These are phyloP conservation scores for Scutellaria galericulata DNA, from an alignment of 257 asterid genomes.

Conservation along the genomic window DNA sequence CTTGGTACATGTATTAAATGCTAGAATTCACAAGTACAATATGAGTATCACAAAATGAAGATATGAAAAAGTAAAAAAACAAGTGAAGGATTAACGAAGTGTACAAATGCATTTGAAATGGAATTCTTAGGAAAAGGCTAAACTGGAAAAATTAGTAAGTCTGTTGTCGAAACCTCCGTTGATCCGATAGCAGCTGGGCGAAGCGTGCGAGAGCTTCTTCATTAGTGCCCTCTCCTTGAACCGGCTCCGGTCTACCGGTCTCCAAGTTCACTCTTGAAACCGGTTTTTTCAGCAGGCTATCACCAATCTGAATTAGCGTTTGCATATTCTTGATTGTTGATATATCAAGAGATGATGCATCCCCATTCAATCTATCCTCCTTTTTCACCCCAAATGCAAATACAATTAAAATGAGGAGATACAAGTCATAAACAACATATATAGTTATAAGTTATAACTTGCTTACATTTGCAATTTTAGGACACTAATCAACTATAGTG, in stretches of 20 bases:
- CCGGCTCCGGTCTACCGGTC: conserved; percentile 59
- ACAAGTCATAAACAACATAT: neutral
- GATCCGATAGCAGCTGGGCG: conserved; percentile 64
- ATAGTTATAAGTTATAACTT: too few species aligned
- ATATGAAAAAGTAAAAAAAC: too few species aligned
- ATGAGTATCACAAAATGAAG: too few species aligned
- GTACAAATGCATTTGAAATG: too few species aligned
- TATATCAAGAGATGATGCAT: conserved; percentile 58
- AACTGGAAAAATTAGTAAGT: neutral
- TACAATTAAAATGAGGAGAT: neutral
- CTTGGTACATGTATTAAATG: too few species aligned
- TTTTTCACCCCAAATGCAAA: conserved; percentile 17
- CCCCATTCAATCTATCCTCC: conserved; percentile 56
- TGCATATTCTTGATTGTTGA: conserved; percentile 53
- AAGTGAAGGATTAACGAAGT: too few species aligned
- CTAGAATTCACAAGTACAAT: too few species aligned
- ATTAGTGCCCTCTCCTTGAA: conserved; percentile 64
- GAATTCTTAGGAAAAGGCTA: too few species aligned
- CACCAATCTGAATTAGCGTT: conserved; percentile 53
- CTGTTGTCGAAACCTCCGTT: conserved; percentile 46
- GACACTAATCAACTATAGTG: too few species aligned
- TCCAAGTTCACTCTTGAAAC: conserved; percentile 68
- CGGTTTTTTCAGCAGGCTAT: conserved; percentile 53
- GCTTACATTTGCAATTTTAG: too few species aligned
- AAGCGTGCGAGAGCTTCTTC: conserved; percentile 60